Conservation (phyloP, 306 rosid species). For the Corylus avellana region DNA sequence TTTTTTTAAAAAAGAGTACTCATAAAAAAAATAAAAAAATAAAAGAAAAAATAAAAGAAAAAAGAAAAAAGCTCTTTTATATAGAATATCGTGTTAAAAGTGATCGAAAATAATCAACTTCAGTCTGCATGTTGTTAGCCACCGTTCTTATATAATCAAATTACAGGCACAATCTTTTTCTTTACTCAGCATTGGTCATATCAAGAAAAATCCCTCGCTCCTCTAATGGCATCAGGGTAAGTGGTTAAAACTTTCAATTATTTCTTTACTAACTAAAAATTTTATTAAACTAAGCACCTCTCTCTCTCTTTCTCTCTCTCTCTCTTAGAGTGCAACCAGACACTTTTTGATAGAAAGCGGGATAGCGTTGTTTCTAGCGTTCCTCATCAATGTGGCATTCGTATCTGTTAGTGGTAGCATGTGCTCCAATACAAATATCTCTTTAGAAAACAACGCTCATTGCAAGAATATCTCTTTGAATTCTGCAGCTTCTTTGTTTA, state of each 20-base stretch:
- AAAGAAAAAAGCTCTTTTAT: too few species aligned
- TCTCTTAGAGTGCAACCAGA: constrained; percentile 12
- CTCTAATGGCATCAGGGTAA: constrained; percentile 6
- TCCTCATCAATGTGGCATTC: constrained; percentile 16
- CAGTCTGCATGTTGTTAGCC: too few species aligned
- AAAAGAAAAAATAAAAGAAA: too few species aligned
- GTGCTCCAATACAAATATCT: constrained; percentile 12
- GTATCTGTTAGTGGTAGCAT: constrained; percentile 6
- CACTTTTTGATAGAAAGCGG: constrained; percentile 20
- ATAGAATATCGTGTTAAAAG: too few species aligned
- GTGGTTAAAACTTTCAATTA: neutral
- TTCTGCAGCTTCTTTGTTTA: constrained; percentile 15
- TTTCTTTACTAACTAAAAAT: neutral
- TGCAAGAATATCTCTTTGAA: constrained; percentile 20
- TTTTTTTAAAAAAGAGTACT: too few species aligned
- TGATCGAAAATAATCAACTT: too few species aligned
- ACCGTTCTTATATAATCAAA: neutral
- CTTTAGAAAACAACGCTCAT: neutral
- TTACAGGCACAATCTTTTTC: constrained; percentile 28
- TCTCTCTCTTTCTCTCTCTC: neutral
- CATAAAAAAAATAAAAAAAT: too few species aligned
- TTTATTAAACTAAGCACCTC: neutral
- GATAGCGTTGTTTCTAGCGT: constrained; percentile 1
- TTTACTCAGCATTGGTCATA: constrained; percentile 22
- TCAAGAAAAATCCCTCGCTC: constrained; percentile 21